phyloP scores from a whole-genome alignment of 768 basidiomycete species.

The Psilocybe sp. region DNA sequence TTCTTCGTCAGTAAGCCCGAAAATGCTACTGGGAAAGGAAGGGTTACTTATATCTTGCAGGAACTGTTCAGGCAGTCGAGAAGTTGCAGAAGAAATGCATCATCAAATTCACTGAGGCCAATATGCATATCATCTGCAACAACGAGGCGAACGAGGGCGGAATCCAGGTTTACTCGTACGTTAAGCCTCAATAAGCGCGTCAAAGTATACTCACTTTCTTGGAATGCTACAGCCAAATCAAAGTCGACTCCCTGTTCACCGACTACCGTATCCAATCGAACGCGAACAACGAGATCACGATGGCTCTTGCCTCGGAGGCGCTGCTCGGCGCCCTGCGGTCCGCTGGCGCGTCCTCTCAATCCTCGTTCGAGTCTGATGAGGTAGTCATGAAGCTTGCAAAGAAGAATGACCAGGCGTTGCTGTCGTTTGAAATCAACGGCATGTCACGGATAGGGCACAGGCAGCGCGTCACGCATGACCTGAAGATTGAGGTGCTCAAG shows the following conservation, averaged over 20 bases:
- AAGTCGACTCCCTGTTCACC: conserved; percentile 64
- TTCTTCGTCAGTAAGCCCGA: conserved; percentile 27
- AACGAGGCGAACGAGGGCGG: conserved; percentile 78
- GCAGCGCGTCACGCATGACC: conserved; percentile 74
- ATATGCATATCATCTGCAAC: conserved; percentile 83
- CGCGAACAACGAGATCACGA: conserved; percentile 74
- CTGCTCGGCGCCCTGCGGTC: conserved; percentile 74
- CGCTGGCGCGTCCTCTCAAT: conserved; percentile 44
- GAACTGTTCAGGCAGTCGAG: conserved; percentile 77
- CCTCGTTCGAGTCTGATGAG: conserved; percentile 55
- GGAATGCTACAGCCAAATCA: conserved; percentile 47
- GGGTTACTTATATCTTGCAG: conserved; percentile 32
- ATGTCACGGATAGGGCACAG: conserved; percentile 60
- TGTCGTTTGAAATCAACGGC: conserved; percentile 74
- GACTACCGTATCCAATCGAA: conserved; percentile 88
- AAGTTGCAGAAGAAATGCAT: conserved; percentile 84
- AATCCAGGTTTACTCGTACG: conserved; percentile 77
- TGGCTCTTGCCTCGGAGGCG: conserved; percentile 71
- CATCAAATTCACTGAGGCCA: conserved; percentile 71
- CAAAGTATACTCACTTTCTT: not conserved
- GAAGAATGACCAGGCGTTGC: conserved; percentile 75
- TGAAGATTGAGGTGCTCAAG: conserved; percentile 78
- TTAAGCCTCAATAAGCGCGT: not conserved
- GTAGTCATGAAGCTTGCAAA: conserved; percentile 85
- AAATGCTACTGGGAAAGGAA: not conserved